Base-by-base conservation (phyloP, 352 stramenopile genomes). In the Plasmopara viticola region DNA sequence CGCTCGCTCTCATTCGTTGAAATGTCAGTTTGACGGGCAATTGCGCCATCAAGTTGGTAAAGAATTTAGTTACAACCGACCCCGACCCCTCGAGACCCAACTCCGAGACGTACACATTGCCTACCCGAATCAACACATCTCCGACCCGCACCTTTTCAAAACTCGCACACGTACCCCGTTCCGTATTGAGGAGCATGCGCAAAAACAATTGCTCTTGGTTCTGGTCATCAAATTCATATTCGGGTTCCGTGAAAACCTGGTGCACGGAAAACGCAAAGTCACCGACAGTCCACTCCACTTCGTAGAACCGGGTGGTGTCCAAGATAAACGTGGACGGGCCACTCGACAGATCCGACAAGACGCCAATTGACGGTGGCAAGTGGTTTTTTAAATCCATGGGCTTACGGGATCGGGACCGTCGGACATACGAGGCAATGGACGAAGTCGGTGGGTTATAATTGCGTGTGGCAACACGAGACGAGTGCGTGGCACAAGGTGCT, bases 231-330 rank as follows among this genome's bases (percentile, higher is more conserved):
- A 69, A 74, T 35, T 75, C 51, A 18, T 60, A 74, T 33, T 76
- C 53, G 25, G 70, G 67, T 25, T 76, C 64, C 9, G 78, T 56
- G 64, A 85, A 86, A 5, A 88, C 71, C 29, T 73, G 74, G 56
- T 88, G 78, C 39, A 88, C 74, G 15, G 78, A 88, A 40, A 85
- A 88, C 5, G 74, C 78, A 57, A 88, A 88, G 51, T 88, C 78
- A 20, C 78, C 78, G 2, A 51, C 68, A 33, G 58, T 70, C 78
- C 78, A 88, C 50, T 64, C 64, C 10, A 88, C 64, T 29, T 82
- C 68, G 48, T 88, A 88, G 38, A 88, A 85, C 17, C 45, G 60
- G 10, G 60, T 51, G 20, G 71, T 56, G 31, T 86, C 65, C 30
- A 88, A 51, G n/a, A 62, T 46, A 48, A 88, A 88, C 13, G 66